phyloP scores from a whole-genome alignment of 169 alveolate genomes.

The Plasmodium vivax region DNA sequence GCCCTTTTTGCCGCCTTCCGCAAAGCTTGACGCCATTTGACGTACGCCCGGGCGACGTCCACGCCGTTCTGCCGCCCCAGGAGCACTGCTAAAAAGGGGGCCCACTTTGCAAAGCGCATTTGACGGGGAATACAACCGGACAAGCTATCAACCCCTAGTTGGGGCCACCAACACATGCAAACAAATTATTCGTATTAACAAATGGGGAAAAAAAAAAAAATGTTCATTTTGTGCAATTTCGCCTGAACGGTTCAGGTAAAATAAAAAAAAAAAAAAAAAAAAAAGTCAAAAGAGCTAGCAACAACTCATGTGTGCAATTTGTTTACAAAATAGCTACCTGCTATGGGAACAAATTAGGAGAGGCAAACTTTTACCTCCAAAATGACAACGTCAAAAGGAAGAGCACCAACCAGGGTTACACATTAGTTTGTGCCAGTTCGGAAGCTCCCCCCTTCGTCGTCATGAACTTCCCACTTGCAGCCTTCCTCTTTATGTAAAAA shows the following conservation, averaged over 20 bases:
- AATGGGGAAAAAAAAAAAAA: neutral
- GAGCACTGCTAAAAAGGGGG: neutral
- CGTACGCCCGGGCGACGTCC: neutral
- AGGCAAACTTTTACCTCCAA: neutral
- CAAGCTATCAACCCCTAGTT: neutral
- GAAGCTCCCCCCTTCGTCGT: neutral
- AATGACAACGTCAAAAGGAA: neutral
- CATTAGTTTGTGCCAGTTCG: neutral
- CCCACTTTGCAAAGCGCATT: neutral
- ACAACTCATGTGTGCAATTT: neutral
- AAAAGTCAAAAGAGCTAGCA: neutral
- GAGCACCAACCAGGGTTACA: neutral
- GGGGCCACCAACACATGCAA: neutral
- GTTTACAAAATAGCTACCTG: neutral
- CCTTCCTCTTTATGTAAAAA: constrained; percentile 28
- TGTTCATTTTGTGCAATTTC: neutral
- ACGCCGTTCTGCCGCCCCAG: neutral
- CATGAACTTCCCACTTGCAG: neutral
- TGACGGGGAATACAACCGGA: neutral
- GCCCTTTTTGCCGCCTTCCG: neutral
- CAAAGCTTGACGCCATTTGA: neutral
- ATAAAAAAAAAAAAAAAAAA: too few relatives aligned
- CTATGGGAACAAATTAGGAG: neutral
- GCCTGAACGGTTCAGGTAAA: neutral
- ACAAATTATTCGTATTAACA: neutral